Percentiles rank a stretch among this genome's conserved stretches.
Evolutionary conservation across 306 rosid species (phyloP).

Genomic region (Castanea mollissima): DNA sequence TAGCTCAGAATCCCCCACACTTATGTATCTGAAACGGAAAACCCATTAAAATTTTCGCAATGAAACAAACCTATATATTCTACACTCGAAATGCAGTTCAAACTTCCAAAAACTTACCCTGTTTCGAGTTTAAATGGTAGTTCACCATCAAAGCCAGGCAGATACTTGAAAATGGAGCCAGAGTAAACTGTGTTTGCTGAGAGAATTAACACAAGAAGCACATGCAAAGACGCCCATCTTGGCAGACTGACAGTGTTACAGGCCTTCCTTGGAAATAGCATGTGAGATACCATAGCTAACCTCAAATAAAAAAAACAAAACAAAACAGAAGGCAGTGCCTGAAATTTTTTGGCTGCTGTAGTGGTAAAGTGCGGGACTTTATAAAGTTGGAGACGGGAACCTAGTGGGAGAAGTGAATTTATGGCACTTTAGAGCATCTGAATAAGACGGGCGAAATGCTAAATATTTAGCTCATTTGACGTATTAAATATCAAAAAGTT

Average conservation of each 20-base stretch:
- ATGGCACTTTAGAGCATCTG: no score
- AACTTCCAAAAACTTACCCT: neutral
- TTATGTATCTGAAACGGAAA: constrained; percentile 9
- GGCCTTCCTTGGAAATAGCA: neutral
- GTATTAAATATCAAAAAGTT: no score
- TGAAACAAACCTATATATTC: neutral
- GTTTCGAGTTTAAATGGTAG: constrained; percentile 19
- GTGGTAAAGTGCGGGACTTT: no score
- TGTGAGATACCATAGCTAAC: neutral
- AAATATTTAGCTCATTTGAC: no score
- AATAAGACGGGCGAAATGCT: no score
- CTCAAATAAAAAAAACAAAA: neutral
- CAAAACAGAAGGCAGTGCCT: no score
- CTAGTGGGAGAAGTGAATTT: no score
- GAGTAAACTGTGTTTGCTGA: constrained; percentile 14
- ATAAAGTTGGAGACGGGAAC: no score
- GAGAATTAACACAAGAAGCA: neutral
- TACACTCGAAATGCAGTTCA: neutral
- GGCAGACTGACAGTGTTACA: neutral
- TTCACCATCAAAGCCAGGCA: constrained; percentile 17
- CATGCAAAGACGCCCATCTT: neutral
- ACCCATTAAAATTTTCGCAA: neutral
- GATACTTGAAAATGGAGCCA: neutral
- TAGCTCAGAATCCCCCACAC: constrained; percentile 15
- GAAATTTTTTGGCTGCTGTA: neutral